These are phyloP conservation scores for Endocalyx cinctus DNA, from an alignment of 2,329 filamentous ascomycete species.

Conservation along the genomic window DNA sequence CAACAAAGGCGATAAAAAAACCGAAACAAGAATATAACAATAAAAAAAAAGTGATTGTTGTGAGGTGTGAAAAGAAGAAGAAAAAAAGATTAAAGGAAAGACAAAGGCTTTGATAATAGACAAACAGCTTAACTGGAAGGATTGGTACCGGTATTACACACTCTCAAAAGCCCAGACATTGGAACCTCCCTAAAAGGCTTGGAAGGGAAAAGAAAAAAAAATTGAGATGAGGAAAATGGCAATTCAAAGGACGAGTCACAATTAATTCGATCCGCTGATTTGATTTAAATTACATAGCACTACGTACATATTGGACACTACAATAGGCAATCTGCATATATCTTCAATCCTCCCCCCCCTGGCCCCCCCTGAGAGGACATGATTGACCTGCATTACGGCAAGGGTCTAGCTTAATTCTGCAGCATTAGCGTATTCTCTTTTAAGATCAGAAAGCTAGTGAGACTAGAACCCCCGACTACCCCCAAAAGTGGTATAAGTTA, in stretches of 20 bases:
- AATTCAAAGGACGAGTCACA: conserved; percentile 17
- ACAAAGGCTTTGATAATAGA: background rate
- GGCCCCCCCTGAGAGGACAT: too few species aligned
- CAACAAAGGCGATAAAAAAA: conserved; percentile 12
- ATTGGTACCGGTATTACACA: background rate
- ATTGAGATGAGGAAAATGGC: conserved; percentile 9
- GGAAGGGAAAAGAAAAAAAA: conserved; percentile 15
- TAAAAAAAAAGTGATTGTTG: conserved; percentile 9
- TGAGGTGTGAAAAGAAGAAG: background rate
- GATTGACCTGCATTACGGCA: too few species aligned
- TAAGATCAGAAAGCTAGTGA: too few species aligned
- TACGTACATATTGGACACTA: too few species aligned
- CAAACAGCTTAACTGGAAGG: background rate
- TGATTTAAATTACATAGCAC: too few species aligned
- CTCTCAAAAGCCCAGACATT: conserved; percentile 5
- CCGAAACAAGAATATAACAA: conserved; percentile 13
- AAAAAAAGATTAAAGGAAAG: background rate
- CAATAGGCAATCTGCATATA: too few species aligned
- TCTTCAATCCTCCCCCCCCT: too few species aligned
- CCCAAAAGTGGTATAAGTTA: too few species aligned
- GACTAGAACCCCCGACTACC: too few species aligned
- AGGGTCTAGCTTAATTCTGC: too few species aligned
- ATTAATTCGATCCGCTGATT: conserved; percentile 10
- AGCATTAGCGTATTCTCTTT: too few species aligned
- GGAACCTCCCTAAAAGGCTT: conserved; percentile 8